Percentiles rank a stretch among this genome's conserved stretches.
These are phyloP conservation scores for Trichoderma guizhouense DNA, from an alignment of 2,329 filamentous ascomycete genomes.

Conservation along the genomic window DNA sequence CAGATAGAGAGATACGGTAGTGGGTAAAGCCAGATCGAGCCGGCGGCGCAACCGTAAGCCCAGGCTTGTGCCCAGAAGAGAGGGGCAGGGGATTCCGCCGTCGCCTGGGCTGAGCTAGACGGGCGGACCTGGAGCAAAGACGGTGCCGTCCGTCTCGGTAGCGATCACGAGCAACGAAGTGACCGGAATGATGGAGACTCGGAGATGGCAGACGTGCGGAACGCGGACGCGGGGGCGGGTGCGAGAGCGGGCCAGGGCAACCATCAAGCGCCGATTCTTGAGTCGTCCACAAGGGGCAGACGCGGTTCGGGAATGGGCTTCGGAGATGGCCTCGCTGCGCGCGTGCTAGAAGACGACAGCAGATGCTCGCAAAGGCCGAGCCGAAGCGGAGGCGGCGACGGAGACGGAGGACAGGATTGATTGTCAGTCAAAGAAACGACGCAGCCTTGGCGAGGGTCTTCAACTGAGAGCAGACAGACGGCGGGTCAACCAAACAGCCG, in stretches of 20 bases:
- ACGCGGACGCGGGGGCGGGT: background rate
- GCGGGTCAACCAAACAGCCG: slow-evolving; percentile 11
- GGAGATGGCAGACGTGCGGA: slow-evolving; percentile 1
- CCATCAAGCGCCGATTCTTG: background rate
- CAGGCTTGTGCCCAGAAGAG: background rate
- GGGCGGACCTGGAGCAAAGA: slow-evolving; percentile 8
- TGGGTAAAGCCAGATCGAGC: slow-evolving; percentile 13
- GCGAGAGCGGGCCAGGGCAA: slow-evolving; percentile 11
- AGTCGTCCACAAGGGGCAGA: background rate
- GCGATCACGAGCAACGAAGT: background rate
- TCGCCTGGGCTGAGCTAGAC: background rate
- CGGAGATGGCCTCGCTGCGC: slow-evolving; percentile 4
- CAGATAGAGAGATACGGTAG: background rate
- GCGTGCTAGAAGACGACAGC: background rate
- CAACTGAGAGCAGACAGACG: background rate
- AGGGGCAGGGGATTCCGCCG: slow-evolving; percentile 8
- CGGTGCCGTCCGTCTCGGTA: background rate
- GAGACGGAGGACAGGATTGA: background rate
- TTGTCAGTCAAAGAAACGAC: slow-evolving; percentile 2
- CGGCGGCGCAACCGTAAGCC: slow-evolving; percentile 1
- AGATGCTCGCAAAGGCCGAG: background rate
- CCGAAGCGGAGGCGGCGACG: slow-evolving; percentile 3
- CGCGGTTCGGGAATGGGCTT: background rate
- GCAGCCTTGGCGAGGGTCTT: background rate
- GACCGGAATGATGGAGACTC: slow-evolving; percentile 7